These are phyloP conservation scores for Coemansia sp. DNA, from an alignment of 192 early-diverging fungal species.

Conservation along the genomic window DNA sequence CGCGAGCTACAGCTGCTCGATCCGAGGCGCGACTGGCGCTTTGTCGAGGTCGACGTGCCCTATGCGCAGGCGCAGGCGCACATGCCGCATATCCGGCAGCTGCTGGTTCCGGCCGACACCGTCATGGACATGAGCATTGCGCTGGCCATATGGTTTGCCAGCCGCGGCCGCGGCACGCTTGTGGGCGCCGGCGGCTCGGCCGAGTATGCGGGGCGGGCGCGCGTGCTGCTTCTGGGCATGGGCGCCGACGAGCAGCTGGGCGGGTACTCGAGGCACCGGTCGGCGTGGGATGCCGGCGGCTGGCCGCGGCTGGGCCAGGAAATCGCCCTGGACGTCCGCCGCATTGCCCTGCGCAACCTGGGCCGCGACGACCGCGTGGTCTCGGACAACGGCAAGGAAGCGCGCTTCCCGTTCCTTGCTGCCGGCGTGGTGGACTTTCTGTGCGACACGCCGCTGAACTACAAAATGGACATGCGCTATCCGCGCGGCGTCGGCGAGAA, in stretches of 20 bases:
- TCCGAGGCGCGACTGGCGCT: conserved; percentile 77
- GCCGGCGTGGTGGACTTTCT: conserved; percentile 65
- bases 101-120: conserved; percentile 78
- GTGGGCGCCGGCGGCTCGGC: background rate
- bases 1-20: conserved; percentile 57
- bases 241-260: conserved; percentile 94
- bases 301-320: conserved; percentile 69
- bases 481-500: conserved; percentile 86
- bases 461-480: conserved; percentile 80
- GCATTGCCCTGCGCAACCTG: conserved; percentile 85
- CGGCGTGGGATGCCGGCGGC: conserved; percentile 58
- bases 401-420: conserved; percentile 81
- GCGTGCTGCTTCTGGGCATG: conserved; percentile 80
- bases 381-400: conserved; percentile 79
- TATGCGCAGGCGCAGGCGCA: conserved; percentile 61
- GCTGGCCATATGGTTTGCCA: conserved; percentile 94
- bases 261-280: conserved; percentile 85
- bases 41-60: conserved; percentile 85
- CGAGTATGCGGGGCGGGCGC: conserved; percentile 61
- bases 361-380: conserved; percentile 93
- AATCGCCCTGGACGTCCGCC: conserved; percentile 76
- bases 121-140: conserved; percentile 98
- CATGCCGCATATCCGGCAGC: conserved; percentile 58
- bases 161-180: conserved; percentile 65
- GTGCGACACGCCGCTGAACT: conserved; percentile 63